A percentile compares a stretch with the other conserved stretches of the same genome.
Evolutionary conservation across 176 grass and related monocot genomes (phyloP).

Genomic region (Echinochloa phyllopogon): DNA sequence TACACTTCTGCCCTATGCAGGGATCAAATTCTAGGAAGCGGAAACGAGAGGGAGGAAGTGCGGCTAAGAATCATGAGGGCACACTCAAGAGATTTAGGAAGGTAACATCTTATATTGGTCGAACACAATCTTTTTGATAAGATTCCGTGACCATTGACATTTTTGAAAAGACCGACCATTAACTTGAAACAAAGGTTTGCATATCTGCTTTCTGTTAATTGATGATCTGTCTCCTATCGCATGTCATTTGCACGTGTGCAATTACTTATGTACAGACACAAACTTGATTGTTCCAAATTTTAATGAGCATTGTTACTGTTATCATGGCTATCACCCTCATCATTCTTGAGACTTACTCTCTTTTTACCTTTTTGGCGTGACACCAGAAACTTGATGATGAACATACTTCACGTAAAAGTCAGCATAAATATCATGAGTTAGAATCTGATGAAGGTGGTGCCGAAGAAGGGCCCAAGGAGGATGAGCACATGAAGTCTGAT

Average conservation of each 20-base stretch:
- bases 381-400: slow-evolving; percentile 56
- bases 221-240: neutral
- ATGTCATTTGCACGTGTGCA: neutral
- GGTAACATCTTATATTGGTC: slow-evolving; percentile 46
- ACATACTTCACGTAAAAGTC: slow-evolving; percentile 31
- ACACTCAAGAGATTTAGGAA: slow-evolving; percentile 66
- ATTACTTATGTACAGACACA: neutral
- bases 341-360: slow-evolving; percentile 13
- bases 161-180: too few relatives aligned
- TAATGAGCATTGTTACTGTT: neutral
- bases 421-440: slow-evolving; percentile 38
- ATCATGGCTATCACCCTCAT: neutral
- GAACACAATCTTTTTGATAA: neutral
- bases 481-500: slow-evolving; percentile 45
- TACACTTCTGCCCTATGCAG: slow-evolving; percentile 38
- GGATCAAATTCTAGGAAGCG: slow-evolving; percentile 74
- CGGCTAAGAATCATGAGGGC: slow-evolving; percentile 50
- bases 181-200: neutral
- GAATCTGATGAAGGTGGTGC: slow-evolving; percentile 58
- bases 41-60: slow-evolving; percentile 57
- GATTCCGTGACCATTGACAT: neutral
- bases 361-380: slow-evolving; percentile 2
- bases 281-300: neutral
- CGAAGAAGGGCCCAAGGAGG: slow-evolving; percentile 35
- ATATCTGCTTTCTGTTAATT: slow-evolving; percentile 28